Conservation (phyloP, 1,284 basidiomycete genomes). For the Ceratobasidium sp. region DNA sequence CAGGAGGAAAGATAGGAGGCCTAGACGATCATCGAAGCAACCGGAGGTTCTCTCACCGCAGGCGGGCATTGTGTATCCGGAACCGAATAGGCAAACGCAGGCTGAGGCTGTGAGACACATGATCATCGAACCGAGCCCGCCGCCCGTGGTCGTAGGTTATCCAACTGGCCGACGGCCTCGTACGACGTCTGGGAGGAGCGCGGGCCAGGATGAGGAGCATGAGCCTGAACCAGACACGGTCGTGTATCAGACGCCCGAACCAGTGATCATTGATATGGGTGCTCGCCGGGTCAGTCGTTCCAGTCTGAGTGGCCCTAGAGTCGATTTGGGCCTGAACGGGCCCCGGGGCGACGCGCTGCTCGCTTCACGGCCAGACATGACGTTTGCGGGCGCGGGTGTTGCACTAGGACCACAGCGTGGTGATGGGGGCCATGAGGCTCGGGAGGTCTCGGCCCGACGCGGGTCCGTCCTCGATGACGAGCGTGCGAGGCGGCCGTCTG, state of each 20-base stretch:
- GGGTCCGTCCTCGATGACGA: slow-evolving; percentile 25
- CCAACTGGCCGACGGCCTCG: slow-evolving; percentile 3
- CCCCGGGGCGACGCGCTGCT: slow-evolving; percentile 5
- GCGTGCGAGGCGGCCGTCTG: slow-evolving; percentile 9
- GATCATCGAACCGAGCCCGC: slow-evolving; percentile 15
- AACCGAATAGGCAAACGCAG: slow-evolving; percentile 19
- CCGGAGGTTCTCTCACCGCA: slow-evolving; percentile 4
- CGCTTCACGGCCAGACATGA: slow-evolving; percentile 30
- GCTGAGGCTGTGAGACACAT: slow-evolving; percentile 23
- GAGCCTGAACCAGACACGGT: slow-evolving; percentile 29
- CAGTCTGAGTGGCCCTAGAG: too few species aligned
- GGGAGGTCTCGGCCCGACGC: slow-evolving; percentile 5
- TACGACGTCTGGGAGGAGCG: slow-evolving; percentile 24
- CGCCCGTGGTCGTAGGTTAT: slow-evolving; percentile 1
- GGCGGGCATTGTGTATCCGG: not conserved
- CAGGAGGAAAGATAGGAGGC: slow-evolving; percentile 18
- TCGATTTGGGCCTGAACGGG: too few species aligned
- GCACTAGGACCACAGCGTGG: slow-evolving; percentile 23
- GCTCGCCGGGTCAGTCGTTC: slow-evolving; percentile 4
- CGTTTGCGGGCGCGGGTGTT: slow-evolving; percentile 16
- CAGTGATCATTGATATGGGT: not conserved
- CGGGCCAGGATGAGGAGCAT: not conserved
- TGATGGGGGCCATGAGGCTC: slow-evolving; percentile 28
- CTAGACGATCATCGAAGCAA: slow-evolving; percentile 9
- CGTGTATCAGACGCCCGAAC: slow-evolving; percentile 29